Base-by-base conservation (phyloP, 768 basidiomycete genomes). In the Gloeopeniophorella convolvens region DNA sequence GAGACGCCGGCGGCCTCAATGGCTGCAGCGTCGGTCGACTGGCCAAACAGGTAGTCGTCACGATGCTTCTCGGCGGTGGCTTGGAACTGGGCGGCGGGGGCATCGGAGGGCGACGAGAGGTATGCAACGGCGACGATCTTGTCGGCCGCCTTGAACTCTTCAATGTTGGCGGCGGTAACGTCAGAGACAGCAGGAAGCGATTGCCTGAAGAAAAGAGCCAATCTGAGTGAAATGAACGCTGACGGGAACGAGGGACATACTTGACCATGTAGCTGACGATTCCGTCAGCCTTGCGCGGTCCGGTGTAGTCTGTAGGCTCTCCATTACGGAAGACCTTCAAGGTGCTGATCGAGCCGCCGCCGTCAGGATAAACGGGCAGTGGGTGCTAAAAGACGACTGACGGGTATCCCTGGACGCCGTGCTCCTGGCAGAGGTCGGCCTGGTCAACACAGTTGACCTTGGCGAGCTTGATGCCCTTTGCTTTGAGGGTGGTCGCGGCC, bases 401-500 rank as follows among this genome's bases (percentile, higher is more conserved):
- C 92, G 93, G 93, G 72, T 99, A 99, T 13, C 95, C 95, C 66
- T 85, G 82, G 36, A 99, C 79, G 34, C 87, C 93, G 50, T 93
- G 83, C 42, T 77, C 62, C 64, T 89, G 83, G 70, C 96, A 99
- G 26, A 99, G 79, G 46, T 95, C 93, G 21, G 85, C 80, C 62
- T 98, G 76, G 56, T 89, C 93, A 37, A 96, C 95, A 67, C 95
- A 98, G 74, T 98, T 92, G 43, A 98, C 94, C 65, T 97, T 95
- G 58, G 93, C 93, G 45, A 99, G 70, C 66, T 86, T 86, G 71
- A 99, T 90, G 67, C 75, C 75, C 66, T 83, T 88, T 57, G 84
- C 85, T 72, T 95, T 96, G 67, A 99, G 82, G 30, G 80, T 72
- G 10, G 94, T 95, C 1, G 96, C 93, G 3, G 96, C 95, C 66